Evolutionary conservation across 2,329 filamentous ascomycete species (phyloP).

Genomic region (Aspergillus udagawae): DNA sequence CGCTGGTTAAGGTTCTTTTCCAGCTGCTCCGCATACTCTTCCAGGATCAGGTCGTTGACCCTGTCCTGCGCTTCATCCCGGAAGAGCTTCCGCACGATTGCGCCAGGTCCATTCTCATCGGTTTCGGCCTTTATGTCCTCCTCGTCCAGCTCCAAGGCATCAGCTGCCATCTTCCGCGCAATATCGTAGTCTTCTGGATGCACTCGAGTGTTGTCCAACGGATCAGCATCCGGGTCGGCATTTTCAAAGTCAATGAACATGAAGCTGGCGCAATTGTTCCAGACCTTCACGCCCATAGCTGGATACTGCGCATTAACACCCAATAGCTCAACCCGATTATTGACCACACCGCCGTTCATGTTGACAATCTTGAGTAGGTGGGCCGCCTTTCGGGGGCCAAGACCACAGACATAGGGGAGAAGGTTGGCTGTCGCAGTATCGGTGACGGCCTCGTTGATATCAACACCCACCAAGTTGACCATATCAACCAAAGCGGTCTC

Average conservation of each 20-base stretch:
- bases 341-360: slow-evolving; percentile 80
- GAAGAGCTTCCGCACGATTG: slow-evolving; percentile 91
- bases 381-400: slow-evolving; percentile 87
- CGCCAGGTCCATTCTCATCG: slow-evolving; percentile 82
- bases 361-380: slow-evolving; percentile 85
- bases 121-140: slow-evolving; percentile 95
- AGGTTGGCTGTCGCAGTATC: slow-evolving; percentile 82
- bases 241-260: slow-evolving; percentile 83
- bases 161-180: slow-evolving; percentile 95
- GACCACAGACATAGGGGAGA: slow-evolving; percentile 82
- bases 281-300: slow-evolving; percentile 84
- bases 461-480: slow-evolving; percentile 93
- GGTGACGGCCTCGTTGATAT: slow-evolving; percentile 85
- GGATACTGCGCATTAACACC: slow-evolving; percentile 79
- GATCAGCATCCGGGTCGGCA: slow-evolving; percentile 78
- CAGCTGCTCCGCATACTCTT: slow-evolving; percentile 95
- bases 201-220: slow-evolving; percentile 92
- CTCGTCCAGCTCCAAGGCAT: slow-evolving; percentile 93
- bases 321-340: slow-evolving; percentile 79
- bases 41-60: slow-evolving; percentile 91
- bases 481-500: slow-evolving; percentile 98
- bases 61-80: slow-evolving; percentile 90
- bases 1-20: slow-evolving; percentile 89
- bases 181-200: slow-evolving; percentile 98
- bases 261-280: slow-evolving; percentile 96